Base-by-base conservation (phyloP, 805 yeast species). In the Cyberlindnera bimundalis region DNA sequence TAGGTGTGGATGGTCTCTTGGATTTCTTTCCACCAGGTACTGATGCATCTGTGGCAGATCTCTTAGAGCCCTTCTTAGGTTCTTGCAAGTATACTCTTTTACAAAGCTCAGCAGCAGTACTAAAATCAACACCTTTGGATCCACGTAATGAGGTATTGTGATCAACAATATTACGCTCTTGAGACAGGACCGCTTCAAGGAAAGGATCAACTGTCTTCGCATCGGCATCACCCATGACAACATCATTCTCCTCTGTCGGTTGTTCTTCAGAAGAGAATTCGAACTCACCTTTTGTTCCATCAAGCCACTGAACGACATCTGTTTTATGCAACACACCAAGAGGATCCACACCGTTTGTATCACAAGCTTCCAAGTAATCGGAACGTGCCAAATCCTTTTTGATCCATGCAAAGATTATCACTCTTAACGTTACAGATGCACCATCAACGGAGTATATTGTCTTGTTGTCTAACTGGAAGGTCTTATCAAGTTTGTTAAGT, bases 321-420 rank as follows among this genome's bases (percentile, higher is more conserved):
- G 88, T 81, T 63, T 95, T 80, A 53, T 88, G 95, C 58, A 86
- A 64, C 57, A 91, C 90, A 42, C 86, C 79, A 58, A 91, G 75
- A 47, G 86, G 86, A 3, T 78, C 70, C 25, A 91, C 71, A 3
- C 76, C 72, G 29, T 73, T 66, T 36, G 71, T 73, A 53, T 78
- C 82, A 48, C 96, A 86, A 28, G 76, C 80, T 10, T 79, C 73
- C 45, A 88, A 74, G 59, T 91, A 90, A 40, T 87, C 95, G 11
- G 96, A 82, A 33, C 89, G 82, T 29, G 81, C 74, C 20, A 84
- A 71, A 40, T 84, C 86, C 44, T 75, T 79, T 48, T 79, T 79
- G 20, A 79, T 48, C 93, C 95, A 91, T 49, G 93, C 84, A 53
- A 85, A 87, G 28, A 77, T 70, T 3, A 84, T 78, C 0, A 85